These are phyloP conservation scores for Salix brachista DNA, from an alignment of 345 rosid genomes.

Conservation along the genomic window DNA sequence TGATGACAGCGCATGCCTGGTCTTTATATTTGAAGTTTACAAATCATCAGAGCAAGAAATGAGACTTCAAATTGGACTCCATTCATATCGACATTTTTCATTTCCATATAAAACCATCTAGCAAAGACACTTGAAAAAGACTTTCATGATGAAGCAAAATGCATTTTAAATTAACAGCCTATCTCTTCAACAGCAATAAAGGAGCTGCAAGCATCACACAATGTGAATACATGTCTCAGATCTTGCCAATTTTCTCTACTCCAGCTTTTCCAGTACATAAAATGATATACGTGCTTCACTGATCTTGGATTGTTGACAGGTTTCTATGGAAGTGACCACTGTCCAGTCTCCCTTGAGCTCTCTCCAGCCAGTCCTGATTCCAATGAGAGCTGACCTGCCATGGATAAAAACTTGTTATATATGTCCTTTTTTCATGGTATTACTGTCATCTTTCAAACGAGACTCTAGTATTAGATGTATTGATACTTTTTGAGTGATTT, in stretches of 20 bases:
- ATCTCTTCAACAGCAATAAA: neutral
- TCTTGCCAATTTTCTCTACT: neutral
- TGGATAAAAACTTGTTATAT: neutral
- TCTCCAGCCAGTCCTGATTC: constrained; percentile 33
- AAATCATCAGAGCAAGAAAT: neutral
- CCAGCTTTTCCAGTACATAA: neutral
- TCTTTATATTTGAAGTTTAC: neutral
- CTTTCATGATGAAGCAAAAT: neutral
- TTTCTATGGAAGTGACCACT: constrained; percentile 88
- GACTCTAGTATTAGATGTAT: neutral
- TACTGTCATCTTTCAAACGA: neutral
- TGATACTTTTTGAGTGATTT: neutral
- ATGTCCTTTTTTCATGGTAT: neutral
- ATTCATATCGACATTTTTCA: neutral
- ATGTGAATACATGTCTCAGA: neutral
- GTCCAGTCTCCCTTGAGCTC: constrained; percentile 82
- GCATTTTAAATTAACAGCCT: neutral
- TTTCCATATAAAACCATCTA: neutral
- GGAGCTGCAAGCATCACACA: neutral
- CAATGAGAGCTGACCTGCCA: constrained; percentile 16
- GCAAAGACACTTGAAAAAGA: neutral
- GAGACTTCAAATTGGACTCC: too few species aligned
- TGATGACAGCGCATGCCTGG: neutral
- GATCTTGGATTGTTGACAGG: constrained; percentile 40
- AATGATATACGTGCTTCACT: too few species aligned